phyloP scores from a whole-genome alignment of 2,329 filamentous ascomycete genomes.

The Colletotrichum sp. region DNA sequence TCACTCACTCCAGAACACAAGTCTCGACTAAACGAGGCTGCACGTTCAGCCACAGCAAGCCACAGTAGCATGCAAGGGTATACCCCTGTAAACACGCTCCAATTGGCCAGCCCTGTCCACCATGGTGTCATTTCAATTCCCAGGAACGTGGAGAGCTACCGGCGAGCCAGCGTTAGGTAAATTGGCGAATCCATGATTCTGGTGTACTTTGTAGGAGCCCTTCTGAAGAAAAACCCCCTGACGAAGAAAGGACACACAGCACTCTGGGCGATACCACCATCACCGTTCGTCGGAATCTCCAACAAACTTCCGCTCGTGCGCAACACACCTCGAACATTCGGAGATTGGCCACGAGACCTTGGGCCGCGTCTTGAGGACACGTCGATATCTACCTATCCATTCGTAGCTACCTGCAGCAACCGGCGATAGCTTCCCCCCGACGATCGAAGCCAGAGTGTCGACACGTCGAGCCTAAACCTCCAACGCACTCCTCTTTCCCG shows the following conservation, averaged over 20 bases:
- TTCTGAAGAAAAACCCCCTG: background rate
- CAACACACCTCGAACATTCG: background rate
- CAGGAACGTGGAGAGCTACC: background rate
- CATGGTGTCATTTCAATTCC: slow-evolving; percentile 13
- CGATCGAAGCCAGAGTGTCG: background rate
- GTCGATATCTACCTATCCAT: background rate
- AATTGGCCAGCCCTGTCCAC: slow-evolving; percentile 12
- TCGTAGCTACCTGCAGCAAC: background rate
- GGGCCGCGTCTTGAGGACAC: background rate
- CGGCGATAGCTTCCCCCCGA: background rate
- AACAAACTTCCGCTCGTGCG: background rate
- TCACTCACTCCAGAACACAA: background rate
- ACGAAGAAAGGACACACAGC: background rate
- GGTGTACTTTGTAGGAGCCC: background rate
- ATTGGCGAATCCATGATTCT: slow-evolving; percentile 9
- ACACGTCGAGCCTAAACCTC: background rate
- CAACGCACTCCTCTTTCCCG: background rate
- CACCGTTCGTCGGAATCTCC: background rate
- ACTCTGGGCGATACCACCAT: background rate
- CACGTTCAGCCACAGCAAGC: background rate
- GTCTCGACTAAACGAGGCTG: slow-evolving; percentile 9
- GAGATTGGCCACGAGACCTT: background rate
- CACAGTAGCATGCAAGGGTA: background rate
- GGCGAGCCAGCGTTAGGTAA: background rate
- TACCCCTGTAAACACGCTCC: background rate